Conservation (phyloP, 169 alveolate genomes). For the Eimeria brunetti region DNA sequence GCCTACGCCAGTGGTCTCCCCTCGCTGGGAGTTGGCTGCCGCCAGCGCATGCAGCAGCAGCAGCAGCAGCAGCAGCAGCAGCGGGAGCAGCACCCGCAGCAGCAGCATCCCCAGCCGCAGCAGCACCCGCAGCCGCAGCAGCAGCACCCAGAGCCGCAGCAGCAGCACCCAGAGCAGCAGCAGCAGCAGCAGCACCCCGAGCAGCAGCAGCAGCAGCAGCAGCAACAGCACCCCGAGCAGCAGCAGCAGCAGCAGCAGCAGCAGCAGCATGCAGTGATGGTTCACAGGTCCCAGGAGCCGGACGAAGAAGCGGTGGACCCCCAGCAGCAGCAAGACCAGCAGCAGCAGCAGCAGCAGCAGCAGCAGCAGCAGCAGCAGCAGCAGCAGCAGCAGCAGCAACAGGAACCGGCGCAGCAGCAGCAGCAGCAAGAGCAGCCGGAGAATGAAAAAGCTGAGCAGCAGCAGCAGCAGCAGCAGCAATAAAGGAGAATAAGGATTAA, state of each 20-base stretch:
- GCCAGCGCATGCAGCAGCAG: neutral
- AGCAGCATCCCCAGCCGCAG: neutral
- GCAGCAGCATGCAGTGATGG: neutral
- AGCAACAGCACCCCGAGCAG: neutral
- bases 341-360: neutral
- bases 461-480: neutral
- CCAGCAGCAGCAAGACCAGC: neutral
- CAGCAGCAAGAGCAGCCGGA: neutral
- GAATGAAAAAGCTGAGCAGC: neutral
- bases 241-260: neutral
- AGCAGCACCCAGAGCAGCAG: neutral
- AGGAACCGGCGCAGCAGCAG: neutral
- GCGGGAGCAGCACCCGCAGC: neutral
- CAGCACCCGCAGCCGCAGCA: neutral
- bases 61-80: slow-evolving; percentile 20
- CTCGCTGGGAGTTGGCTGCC: neutral
- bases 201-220: neutral
- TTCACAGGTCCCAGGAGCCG: neutral
- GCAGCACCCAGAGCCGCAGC: neutral
- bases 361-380: neutral
- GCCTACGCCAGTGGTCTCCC: neutral
- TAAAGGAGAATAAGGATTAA: too few species aligned
- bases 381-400: neutral
- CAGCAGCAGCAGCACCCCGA: too few species aligned
- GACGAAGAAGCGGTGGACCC: neutral